Percentiles rank a stretch among this genome's conserved stretches.
These are phyloP conservation scores for Thymus quinquecostatus DNA, from an alignment of 257 asterid species.

Conservation along the genomic window DNA sequence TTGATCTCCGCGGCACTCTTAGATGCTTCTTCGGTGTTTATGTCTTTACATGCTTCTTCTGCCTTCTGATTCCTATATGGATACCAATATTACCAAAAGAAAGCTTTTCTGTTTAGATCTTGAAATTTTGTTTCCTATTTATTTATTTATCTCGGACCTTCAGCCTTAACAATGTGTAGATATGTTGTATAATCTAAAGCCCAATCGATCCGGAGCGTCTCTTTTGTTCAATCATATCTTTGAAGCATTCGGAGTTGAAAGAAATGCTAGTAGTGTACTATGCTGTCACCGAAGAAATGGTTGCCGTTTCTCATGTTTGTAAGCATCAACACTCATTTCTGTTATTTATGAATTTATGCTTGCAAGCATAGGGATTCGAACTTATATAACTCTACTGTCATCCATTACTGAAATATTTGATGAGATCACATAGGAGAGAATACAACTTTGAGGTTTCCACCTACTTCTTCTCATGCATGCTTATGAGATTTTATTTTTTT, in stretches of 20 bases:
- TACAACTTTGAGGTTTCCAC: neutral
- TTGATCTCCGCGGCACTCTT: neutral
- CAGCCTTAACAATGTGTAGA: slow-evolving; percentile 64
- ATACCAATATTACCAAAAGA: neutral
- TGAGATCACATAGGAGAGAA: neutral
- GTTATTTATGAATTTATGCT: slow-evolving; percentile 13
- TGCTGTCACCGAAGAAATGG: slow-evolving; percentile 46
- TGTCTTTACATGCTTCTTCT: slow-evolving; percentile 8
- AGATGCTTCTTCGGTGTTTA: neutral
- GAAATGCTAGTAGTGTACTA: slow-evolving; percentile 35
- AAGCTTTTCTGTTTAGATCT: slow-evolving; percentile 14
- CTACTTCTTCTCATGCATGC: slow-evolving; percentile 20
- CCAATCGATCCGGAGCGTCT: slow-evolving; percentile 67
- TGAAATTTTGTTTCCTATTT: slow-evolving; percentile 20
- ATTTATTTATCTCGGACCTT: slow-evolving; percentile 4
- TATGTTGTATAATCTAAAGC: slow-evolving; percentile 64
- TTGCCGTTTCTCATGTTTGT: slow-evolving; percentile 70
- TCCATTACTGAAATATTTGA: neutral
- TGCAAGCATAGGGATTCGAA: neutral
- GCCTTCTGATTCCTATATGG: slow-evolving; percentile 5
- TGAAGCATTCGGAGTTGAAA: slow-evolving; percentile 43
- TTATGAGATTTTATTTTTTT: slow-evolving; percentile 1
- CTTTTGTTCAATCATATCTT: slow-evolving; percentile 66
- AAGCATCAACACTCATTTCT: slow-evolving; percentile 41
- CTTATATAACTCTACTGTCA: neutral